Base-by-base conservation (phyloP, 768 basidiomycete genomes). In the Lactarius vividus region DNA sequence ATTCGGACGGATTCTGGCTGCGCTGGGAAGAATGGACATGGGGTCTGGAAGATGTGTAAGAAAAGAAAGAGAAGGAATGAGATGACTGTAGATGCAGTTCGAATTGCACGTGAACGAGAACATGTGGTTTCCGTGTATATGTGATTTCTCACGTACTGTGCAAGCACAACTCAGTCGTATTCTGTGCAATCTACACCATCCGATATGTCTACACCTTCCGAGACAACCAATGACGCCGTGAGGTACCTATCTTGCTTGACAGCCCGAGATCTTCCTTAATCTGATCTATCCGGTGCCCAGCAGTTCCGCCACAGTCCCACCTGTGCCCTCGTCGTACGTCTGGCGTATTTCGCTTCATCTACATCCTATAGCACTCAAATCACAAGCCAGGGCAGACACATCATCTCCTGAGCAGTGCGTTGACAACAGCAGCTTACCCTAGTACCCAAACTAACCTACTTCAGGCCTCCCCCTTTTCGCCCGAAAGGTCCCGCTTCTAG, bases 401-500 rank as follows among this genome's bases (percentile, higher is more conserved):
- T 33, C 59, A 13, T 5, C 23, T 5, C 11, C 44, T 7, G 65
- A 66, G 1, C 16, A 52, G 65, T 66, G 52, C 46, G 65, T 62
- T 13, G 4, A 3, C 23, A 13, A 33, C 44, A 1, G 3, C 54
- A 15, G 26, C 16, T 16, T 9, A 4, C 31, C 37, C 52, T 23
- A n/a, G 13, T 42, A 9, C 13, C n/a, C n/a, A 13, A 23, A 49
- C 23, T 26, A 3, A 4, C 49, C 42, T 35, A 26, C 31, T 58
- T 18, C 4, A 66, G 65, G 13, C 23, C 56, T 26, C 3, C 37
- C 0, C 37, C 46, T 20, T 66, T 58, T 35, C 61, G 61, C 20
- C 65, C 65, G 2, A 66, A 62, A 15, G 65, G 65, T 16, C 65
- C 65, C 0, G 49, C 49, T 5, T 42, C 56, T 0, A 52, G 16